These are phyloP conservation scores for Aaosphaeria pasadenensis DNA, from an alignment of 2,329 filamentous ascomycete genomes.

Conservation along the genomic window DNA sequence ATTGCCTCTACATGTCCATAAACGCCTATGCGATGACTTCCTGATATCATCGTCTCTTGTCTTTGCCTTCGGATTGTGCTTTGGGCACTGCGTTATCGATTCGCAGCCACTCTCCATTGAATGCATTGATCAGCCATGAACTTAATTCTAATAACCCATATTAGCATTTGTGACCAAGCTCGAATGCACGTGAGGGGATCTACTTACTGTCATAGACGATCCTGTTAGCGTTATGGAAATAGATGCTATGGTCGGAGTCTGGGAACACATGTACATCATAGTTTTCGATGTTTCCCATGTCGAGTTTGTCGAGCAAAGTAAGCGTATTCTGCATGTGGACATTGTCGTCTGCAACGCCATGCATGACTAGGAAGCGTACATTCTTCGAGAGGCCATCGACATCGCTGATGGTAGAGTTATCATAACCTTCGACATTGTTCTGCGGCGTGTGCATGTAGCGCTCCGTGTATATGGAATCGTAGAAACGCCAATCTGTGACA, in stretches of 20 bases:
- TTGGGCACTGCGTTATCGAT: constrained; percentile 53
- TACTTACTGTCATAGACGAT: constrained; percentile 91
- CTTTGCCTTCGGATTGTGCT: constrained; percentile 20
- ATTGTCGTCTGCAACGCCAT: constrained; percentile 95
- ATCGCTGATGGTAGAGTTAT: constrained; percentile 70
- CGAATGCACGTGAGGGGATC: background rate
- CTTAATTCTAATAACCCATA: constrained; percentile 58
- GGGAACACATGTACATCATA: constrained; percentile 97
- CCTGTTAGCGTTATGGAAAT: constrained; percentile 86
- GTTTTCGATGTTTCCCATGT: constrained; percentile 78
- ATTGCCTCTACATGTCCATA: background rate
- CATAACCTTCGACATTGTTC: constrained; percentile 75
- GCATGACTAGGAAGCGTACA: constrained; percentile 91
- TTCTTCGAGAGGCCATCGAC: constrained; percentile 69
- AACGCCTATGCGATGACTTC: too few relatives aligned
- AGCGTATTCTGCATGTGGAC: constrained; percentile 96
- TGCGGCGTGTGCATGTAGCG: constrained; percentile 96
- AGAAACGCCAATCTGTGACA: constrained; percentile 97
- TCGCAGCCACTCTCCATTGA: constrained; percentile 89
- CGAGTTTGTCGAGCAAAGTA: constrained; percentile 79
- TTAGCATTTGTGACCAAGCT: constrained; percentile 2
- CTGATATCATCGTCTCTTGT: constrained; percentile 1
- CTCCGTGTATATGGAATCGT: constrained; percentile 91
- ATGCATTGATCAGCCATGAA: constrained; percentile 94
- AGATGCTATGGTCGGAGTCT: constrained; percentile 92